Percentiles rank a stretch among this genome's conserved stretches.
Evolutionary conservation across 1,284 basidiomycete species (phyloP).

Genomic region (Moniliophthora roreri): DNA sequence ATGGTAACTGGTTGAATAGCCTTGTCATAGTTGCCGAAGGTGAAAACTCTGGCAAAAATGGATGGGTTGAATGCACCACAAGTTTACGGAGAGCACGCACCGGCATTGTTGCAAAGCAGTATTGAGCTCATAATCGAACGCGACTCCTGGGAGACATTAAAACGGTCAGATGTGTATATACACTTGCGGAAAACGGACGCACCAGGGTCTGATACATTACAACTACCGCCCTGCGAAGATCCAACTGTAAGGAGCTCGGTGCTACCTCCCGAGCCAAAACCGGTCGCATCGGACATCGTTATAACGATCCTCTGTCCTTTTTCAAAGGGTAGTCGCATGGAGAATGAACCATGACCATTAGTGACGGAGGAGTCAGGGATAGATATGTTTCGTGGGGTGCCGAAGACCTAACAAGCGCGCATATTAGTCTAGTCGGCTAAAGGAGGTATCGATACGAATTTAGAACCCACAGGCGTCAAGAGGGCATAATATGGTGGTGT

Average conservation of each 20-base stretch:
- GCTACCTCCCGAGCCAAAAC: slow-evolving; percentile 65
- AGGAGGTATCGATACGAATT: slow-evolving; percentile 1
- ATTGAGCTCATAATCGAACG: slow-evolving; percentile 52
- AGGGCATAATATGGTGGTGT: slow-evolving; percentile 58
- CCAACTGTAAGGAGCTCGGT: slow-evolving; percentile 53
- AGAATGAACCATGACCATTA: slow-evolving; percentile 55
- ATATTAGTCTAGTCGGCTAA: slow-evolving; percentile 1
- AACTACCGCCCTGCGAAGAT: slow-evolving; percentile 44
- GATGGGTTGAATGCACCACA: slow-evolving; percentile 1
- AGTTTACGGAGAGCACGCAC: slow-evolving; percentile 32
- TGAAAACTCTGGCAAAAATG: slow-evolving; percentile 43
- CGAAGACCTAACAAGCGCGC: slow-evolving; percentile 31
- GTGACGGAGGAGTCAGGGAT: slow-evolving; percentile 57
- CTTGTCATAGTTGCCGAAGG: slow-evolving; percentile 45
- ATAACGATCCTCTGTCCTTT: slow-evolving; percentile 46
- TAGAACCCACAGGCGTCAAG: slow-evolving; percentile 56
- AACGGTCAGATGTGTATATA: slow-evolving; percentile 1
- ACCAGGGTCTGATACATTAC: slow-evolving; percentile 51
- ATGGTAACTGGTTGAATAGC: slow-evolving; percentile 64
- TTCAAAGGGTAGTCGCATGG: slow-evolving; percentile 43
- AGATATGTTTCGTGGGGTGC: slow-evolving; percentile 50
- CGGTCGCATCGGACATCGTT: slow-evolving; percentile 71
- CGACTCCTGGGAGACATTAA: slow-evolving; percentile 27
- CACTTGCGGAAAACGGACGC: slow-evolving; percentile 17
- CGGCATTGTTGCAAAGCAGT: slow-evolving; percentile 62